Percentiles rank a stretch among this genome's conserved stretches.
Conservation (phyloP, 2,329 filamentous ascomycete species). For the Venturia aucupariae region DNA sequence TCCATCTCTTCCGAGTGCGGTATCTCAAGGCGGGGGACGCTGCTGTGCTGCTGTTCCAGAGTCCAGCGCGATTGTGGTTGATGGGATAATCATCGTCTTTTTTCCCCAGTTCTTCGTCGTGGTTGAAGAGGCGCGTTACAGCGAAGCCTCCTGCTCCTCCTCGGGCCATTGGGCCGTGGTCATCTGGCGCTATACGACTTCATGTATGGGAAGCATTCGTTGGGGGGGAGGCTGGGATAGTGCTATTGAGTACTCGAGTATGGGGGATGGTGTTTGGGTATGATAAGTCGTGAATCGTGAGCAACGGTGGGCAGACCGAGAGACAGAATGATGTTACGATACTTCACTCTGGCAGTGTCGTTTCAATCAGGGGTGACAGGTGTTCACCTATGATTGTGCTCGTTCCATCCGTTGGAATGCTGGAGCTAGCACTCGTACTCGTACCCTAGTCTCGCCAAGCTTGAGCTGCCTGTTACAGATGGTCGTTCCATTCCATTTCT, state of each 20-base stretch:
- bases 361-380: background rate
- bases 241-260: background rate
- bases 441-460: background rate
- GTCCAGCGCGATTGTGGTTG: background rate
- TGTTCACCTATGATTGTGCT: background rate
- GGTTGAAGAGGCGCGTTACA: background rate
- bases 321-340: background rate
- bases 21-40: background rate
- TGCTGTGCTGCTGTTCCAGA: background rate
- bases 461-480: background rate
- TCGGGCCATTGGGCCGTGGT: slow-evolving; percentile 5
- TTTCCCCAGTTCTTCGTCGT: slow-evolving; percentile 14
- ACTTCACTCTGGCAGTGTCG: background rate
- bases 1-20: slow-evolving; percentile 7
- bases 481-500: background rate
- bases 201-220: background rate
- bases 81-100: slow-evolving; percentile 12
- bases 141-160: slow-evolving; percentile 9
- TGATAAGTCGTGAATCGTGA: too few relatives aligned
- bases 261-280: too few relatives aligned
- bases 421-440: too few relatives aligned
- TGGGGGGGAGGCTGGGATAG: background rate
- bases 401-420: background rate
- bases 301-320: background rate
- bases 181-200: background rate